These are phyloP conservation scores for Cichorium intybus DNA, from an alignment of 140 eudicot species.

Conservation along the genomic window DNA sequence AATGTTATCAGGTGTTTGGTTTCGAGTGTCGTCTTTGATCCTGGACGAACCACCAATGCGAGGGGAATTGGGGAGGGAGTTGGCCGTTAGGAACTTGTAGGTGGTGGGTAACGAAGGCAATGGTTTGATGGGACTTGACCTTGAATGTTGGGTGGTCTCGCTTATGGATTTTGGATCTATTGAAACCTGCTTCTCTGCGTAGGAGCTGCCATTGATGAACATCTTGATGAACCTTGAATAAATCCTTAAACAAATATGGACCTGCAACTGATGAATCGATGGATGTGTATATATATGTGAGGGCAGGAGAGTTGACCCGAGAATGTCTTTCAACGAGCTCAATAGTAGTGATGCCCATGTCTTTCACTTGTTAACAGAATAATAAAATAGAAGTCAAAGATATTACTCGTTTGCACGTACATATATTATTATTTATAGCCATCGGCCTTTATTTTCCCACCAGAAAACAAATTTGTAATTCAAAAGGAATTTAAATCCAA, in stretches of 20 bases:
- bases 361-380: slow-evolving; percentile 12
- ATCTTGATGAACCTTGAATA: slow-evolving; percentile 13
- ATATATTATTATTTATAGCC: no score
- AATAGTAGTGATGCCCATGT: slow-evolving; percentile 38
- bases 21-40: slow-evolving; percentile 22
- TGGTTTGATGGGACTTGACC: slow-evolving; percentile 26
- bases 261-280: slow-evolving; percentile 13
- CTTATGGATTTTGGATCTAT: slow-evolving; percentile 61
- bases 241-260: neutral
- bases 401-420: slow-evolving; percentile 38
- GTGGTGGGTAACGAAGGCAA: slow-evolving; percentile 45
- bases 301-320: neutral
- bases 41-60: slow-evolving; percentile 21
- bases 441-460: neutral
- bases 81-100: slow-evolving; percentile 52
- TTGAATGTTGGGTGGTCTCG: slow-evolving; percentile 6
- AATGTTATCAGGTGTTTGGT: neutral
- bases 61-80: slow-evolving; percentile 65
- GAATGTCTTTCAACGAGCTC: slow-evolving; percentile 15
- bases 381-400: slow-evolving; percentile 22
- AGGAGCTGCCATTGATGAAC: slow-evolving; percentile 34
- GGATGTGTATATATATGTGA: neutral
- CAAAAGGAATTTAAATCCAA: neutral
- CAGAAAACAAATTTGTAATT: slow-evolving; percentile 1
- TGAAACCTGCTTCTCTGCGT: slow-evolving; percentile 58